Evolutionary conservation across 225 moss, liverwort and hornwort species (phyloP), one percentile per base, ranked within the genome.

Genomic region (Pseudisothecium myosuroides): DNA sequence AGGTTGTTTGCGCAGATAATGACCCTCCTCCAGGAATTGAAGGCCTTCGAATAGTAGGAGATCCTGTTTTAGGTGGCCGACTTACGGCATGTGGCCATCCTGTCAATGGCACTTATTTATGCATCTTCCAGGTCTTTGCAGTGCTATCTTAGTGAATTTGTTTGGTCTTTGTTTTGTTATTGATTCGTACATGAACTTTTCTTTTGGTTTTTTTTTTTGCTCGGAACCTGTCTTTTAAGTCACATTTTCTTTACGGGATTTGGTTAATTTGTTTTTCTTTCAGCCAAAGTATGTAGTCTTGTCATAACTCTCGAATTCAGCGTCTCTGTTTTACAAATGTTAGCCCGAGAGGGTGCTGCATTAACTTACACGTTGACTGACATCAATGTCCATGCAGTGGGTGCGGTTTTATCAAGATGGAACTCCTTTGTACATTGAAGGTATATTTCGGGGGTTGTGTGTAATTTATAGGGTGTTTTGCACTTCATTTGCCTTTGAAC

Each of bases 51-150:
- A 97, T 98, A 56, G 95, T 98, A 58, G 98, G 98, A 39, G 95
- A 96, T 88, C 96, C 98, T 41, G 90, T 93, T 45, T 89, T 98
- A 85, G 94, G 94, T 82, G 96, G 95, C 80, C 94, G 95, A 87
- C 92, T 98, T 22, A 98, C 95, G 77, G 98, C 98, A 65, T 98
- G 98, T 93, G 98, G 98, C 41, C 97, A 95, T 89, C 95, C 96
- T 85, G 94, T 96, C 60, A 97, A 97, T 90, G 98, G 98, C 94
- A 98, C 98, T 79, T 92, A 96, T 83, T 91, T 98, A 73, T 98
- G 98, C 94, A 98, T 98, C 90, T 98, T 98, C 90, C 98, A 98
- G 96, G 96, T 98, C 89, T 76, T 83, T 36, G 62, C 80, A 67
- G 47, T 82, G 56, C 74, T 37, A 54, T 85, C 45, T 50, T 83